Base-by-base conservation (phyloP, 1,284 basidiomycete genomes). In the Puccinia polysora region DNA sequence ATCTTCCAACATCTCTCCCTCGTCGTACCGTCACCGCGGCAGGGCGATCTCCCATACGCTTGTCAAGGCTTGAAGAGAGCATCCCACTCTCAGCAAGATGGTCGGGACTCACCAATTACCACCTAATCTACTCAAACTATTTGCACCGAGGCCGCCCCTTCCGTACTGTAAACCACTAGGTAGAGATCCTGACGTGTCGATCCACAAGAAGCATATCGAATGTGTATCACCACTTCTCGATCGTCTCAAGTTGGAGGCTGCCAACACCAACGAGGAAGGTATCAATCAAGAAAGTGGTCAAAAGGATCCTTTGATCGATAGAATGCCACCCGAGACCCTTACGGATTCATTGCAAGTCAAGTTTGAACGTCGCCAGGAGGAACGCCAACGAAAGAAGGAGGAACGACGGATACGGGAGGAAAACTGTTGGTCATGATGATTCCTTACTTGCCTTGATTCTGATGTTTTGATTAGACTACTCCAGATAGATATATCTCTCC, bases 71-170 rank as follows among this genome's bases (percentile, higher is more conserved):
- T n/a, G n/a, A n/a, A n/a, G n/a, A n/a, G n/a, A 47, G 20, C 45
- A 47, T 15, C n/a, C n/a, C n/a, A n/a, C n/a, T n/a, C 32, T 23
- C 28, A n/a, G 10, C 36, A 70, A 23, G 12, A 71, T 72, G 69
- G 69, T 72, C 34, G 69, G 69, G 74, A 78, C 78, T 2, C 78
- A 78, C 69, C 75, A 94, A 47, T 85, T 97, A 52, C 93, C 93
- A 5, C 91, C 91, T 8, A 95, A 96, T 81, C 86, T 97, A 63
- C 86, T 96, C 80, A 91, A 92, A 80, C 88, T 97, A 75, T 97
- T 97, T 79, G 89, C 91, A 0, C 92, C 93, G 15, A 87, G 93
- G 18, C 90, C 92, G 1, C 89, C 88, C 2, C 84, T 95, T 1
- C 88, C 88, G 0, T 96, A 91, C 79, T 79, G 87, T 47, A 87